These are phyloP conservation scores for Candida easanensis DNA, from an alignment of 805 yeast species.

Conservation along the genomic window DNA sequence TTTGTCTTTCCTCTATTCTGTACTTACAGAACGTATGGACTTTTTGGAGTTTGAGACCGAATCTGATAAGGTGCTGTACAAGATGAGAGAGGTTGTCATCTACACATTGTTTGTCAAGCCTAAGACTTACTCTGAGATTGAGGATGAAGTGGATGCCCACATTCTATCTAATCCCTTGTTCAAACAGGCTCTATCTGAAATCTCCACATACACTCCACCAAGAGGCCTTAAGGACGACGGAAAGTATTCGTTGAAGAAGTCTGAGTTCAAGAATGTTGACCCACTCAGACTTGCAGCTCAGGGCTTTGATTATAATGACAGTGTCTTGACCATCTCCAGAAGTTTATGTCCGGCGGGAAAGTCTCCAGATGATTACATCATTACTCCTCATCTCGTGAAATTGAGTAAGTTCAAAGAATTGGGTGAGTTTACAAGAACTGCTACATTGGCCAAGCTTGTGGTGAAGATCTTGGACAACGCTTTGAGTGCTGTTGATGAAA, in stretches of 20 bases:
- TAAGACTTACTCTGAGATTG: constrained; percentile 50
- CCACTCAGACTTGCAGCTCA: constrained; percentile 51
- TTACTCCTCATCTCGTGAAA: constrained; percentile 42
- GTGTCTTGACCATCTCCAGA: constrained; percentile 45
- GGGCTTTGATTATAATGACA: constrained; percentile 46
- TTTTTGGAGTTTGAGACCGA: constrained; percentile 42
- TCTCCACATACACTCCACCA: constrained; percentile 62
- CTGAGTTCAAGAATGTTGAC: constrained; percentile 47
- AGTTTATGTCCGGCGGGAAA: constrained; percentile 34
- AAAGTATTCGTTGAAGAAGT: constrained; percentile 54
- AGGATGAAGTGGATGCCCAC: constrained; percentile 34
- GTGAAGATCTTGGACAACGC: constrained; percentile 57
- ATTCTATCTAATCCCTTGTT: constrained; percentile 47
- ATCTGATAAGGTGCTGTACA: constrained; percentile 27
- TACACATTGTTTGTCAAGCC: constrained; percentile 53
- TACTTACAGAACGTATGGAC: constrained; percentile 67
- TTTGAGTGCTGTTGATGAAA: constrained; percentile 47
- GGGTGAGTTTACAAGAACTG: constrained; percentile 49
- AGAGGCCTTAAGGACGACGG: constrained; percentile 67
- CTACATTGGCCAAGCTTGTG: constrained; percentile 52
- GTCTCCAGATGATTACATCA: constrained; percentile 36
- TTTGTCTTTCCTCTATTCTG: constrained; percentile 62
- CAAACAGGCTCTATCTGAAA: constrained; percentile 57
- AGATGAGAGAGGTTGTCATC: constrained; percentile 41
- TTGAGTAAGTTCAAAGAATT: constrained; percentile 38